A percentile compares a stretch with the other conserved stretches of the same genome.
Evolutionary conservation across 2,329 filamentous ascomycete genomes (phyloP).

Genomic region (Sarocladiaceae sp.): DNA sequence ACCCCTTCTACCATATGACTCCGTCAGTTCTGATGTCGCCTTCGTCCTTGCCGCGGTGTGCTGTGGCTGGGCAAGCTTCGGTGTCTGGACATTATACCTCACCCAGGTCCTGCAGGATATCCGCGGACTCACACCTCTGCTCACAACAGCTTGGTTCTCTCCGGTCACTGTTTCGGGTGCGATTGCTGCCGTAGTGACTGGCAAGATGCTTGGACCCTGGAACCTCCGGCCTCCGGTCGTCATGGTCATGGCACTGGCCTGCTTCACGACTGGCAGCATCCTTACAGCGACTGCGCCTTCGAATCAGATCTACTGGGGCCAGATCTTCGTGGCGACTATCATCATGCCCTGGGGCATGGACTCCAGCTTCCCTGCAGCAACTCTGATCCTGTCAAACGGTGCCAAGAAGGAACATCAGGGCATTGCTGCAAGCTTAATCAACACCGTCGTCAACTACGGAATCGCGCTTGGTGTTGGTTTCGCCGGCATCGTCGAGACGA

Average conservation of each 20-base stretch:
- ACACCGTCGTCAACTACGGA: conserved; percentile 61
- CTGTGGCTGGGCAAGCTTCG: conserved; percentile 49
- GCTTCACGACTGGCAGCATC: conserved; percentile 36
- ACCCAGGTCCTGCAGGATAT: conserved; percentile 42
- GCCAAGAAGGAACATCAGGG: conserved; percentile 39
- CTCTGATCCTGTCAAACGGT: conserved; percentile 50
- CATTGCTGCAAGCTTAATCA: conserved; percentile 48
- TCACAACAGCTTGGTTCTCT: conserved; percentile 36
- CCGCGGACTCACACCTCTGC: conserved; percentile 34
- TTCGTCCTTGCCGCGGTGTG: conserved; percentile 51
- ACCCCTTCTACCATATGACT: conserved; percentile 51
- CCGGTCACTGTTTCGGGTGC: conserved; percentile 38
- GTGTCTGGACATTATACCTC: conserved; percentile 46
- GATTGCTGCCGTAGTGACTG: conserved; percentile 37
- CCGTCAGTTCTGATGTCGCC: conserved; percentile 38
- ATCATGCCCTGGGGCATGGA: conserved; percentile 60
- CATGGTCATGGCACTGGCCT: conserved; percentile 36
- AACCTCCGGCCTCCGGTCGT: conserved; percentile 29
- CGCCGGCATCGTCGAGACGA: conserved; percentile 55
- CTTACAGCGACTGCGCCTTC: conserved; percentile 42
- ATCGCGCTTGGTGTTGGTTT: conserved; percentile 61
- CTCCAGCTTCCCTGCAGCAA: conserved; percentile 59
- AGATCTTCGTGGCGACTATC: conserved; percentile 52
- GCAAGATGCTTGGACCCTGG: conserved; percentile 32
- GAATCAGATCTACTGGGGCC: conserved; percentile 56